phyloP scores from a whole-genome alignment of 768 basidiomycete genomes.

The Psilocybe sp. region DNA sequence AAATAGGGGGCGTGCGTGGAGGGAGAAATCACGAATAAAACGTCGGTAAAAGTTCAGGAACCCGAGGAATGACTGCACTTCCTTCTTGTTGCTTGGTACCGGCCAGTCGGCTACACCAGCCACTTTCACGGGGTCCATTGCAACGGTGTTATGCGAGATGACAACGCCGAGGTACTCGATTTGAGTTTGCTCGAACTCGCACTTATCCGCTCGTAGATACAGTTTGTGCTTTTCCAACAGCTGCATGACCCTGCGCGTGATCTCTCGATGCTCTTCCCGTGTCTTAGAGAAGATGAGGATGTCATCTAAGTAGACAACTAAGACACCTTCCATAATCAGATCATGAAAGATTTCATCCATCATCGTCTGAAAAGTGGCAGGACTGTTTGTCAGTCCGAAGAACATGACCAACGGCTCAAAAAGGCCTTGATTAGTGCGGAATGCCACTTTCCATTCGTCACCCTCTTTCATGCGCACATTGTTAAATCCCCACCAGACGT shows the following conservation, averaged over 20 bases:
- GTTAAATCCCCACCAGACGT: conserved; percentile 37
- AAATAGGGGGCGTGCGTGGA: conserved; percentile 20
- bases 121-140: conserved; percentile 34
- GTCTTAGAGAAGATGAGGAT: conserved; percentile 24
- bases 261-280: conserved; percentile 12
- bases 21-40: conserved; percentile 29
- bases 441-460: conserved; percentile 38
- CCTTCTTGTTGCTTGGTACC: conserved; percentile 16
- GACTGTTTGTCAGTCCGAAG: conserved; percentile 31
- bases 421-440: conserved; percentile 25
- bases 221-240: conserved; percentile 28
- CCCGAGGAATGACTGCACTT: conserved; percentile 38
- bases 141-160: conserved; percentile 11
- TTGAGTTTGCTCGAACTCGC: conserved; percentile 25
- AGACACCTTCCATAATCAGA: conserved; percentile 31
- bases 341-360: conserved; percentile 24
- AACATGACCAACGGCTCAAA: conserved; percentile 33
- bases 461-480: conserved; percentile 29
- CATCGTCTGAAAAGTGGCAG: conserved; percentile 35
- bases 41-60: conserved; percentile 36
- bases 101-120: conserved; percentile 29
- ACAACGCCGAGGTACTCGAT: conserved; percentile 33
- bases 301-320: conserved; percentile 34
- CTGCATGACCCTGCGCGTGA: conserved; percentile 14
- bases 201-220: conserved; percentile 35